phyloP scores from a whole-genome alignment of 2,329 filamentous ascomycete species.

The Seiridium unicorne region DNA sequence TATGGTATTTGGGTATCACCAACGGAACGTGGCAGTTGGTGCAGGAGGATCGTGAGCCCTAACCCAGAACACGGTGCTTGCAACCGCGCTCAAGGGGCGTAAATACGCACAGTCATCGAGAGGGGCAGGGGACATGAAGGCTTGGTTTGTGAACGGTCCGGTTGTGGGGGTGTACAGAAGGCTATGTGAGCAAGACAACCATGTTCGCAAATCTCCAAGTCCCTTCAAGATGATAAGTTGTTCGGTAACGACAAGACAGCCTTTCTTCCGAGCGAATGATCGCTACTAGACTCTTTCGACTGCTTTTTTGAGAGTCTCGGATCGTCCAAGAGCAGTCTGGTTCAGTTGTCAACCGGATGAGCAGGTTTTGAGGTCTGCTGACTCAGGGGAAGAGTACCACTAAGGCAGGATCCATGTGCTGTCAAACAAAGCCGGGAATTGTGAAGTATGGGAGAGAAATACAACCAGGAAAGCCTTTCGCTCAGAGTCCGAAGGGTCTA shows the following conservation, averaged over 20 bases:
- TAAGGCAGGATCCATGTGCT: neutral
- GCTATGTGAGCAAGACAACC: neutral
- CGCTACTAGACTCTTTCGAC: too few relatives aligned
- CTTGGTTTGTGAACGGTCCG: too few relatives aligned
- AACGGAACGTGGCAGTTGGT: too few relatives aligned
- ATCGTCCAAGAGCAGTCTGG: too few relatives aligned
- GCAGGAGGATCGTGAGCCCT: too few relatives aligned
- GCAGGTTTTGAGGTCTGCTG: neutral
- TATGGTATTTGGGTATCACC: neutral
- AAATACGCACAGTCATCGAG: neutral
- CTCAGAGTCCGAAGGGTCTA: neutral
- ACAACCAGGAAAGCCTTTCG: neutral
- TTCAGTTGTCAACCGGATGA: neutral
- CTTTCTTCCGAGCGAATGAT: neutral
- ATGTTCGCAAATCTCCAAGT: neutral
- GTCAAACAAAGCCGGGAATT: neutral
- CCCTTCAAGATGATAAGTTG: neutral
- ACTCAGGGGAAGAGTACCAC: neutral
- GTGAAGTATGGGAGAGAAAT: neutral
- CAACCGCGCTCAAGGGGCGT: neutral
- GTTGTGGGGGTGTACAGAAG: neutral
- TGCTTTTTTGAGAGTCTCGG: too few relatives aligned
- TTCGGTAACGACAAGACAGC: neutral
- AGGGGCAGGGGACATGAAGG: too few relatives aligned
- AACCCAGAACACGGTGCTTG: too few relatives aligned